phyloP scores from a whole-genome alignment of 2,329 filamentous ascomycete species.

The Penicillium decumbens region DNA sequence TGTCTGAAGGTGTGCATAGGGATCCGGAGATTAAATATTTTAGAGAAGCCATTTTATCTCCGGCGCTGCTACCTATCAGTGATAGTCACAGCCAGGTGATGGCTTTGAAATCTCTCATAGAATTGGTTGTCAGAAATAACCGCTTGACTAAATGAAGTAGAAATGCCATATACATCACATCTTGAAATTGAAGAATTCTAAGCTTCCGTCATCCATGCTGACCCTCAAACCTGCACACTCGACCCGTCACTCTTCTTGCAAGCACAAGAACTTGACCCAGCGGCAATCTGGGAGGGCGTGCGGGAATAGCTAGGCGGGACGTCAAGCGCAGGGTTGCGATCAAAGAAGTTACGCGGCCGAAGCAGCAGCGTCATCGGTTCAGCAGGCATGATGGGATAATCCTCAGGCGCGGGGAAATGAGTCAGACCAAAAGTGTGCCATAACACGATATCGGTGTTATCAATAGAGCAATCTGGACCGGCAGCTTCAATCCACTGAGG shows the following conservation, averaged over 20 bases:
- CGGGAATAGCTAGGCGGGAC: slow-evolving; percentile 71
- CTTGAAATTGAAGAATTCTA: background rate
- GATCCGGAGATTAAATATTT: too few relatives aligned
- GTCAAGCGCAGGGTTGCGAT: slow-evolving; percentile 71
- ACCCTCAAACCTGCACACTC: slow-evolving; percentile 35
- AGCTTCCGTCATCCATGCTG: background rate
- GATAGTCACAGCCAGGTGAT: too few relatives aligned
- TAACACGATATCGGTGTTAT: slow-evolving; percentile 79
- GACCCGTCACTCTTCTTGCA: slow-evolving; percentile 38
- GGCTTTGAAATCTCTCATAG: background rate
- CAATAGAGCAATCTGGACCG: slow-evolving; percentile 63
- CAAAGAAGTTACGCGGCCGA: slow-evolving; percentile 77
- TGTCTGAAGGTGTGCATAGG: too few relatives aligned
- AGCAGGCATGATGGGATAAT: slow-evolving; percentile 87
- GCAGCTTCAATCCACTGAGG: slow-evolving; percentile 66
- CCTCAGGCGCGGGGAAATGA: slow-evolving; percentile 83
- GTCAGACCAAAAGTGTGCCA: slow-evolving; percentile 94
- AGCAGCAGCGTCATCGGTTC: slow-evolving; percentile 79
- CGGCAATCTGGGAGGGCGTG: slow-evolving; percentile 64
- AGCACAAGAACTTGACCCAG: slow-evolving; percentile 35
- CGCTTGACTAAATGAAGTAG: background rate
- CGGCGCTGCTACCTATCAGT: too few relatives aligned
- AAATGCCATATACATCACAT: slow-evolving; percentile 1
- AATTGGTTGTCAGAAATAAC: background rate
- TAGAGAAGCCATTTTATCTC: too few relatives aligned